Conservation (phyloP, 148 eudicot species). For the Camellia granthamiana region DNA sequence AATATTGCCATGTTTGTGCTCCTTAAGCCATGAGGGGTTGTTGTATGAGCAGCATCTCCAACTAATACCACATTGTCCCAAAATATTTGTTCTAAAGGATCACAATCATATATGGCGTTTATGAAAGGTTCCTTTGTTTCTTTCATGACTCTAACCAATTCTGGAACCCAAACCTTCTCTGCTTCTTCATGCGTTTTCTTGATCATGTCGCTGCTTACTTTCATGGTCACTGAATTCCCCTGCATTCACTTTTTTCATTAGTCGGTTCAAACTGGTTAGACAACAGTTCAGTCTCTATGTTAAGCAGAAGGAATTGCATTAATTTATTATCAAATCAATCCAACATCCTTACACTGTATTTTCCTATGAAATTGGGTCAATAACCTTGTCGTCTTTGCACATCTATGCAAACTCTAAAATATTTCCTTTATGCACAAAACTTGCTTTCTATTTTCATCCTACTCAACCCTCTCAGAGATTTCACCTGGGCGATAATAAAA, state of each 20-base stretch:
- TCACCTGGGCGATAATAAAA: not conserved
- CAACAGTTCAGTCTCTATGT: too few relatives aligned
- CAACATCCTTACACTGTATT: too few relatives aligned
- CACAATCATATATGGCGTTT: slow-evolving; percentile 74
- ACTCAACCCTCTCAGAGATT: not conserved
- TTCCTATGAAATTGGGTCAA: too few relatives aligned
- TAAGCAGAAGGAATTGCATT: too few relatives aligned
- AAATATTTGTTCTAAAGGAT: slow-evolving; percentile 50
- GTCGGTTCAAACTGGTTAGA: too few relatives aligned
- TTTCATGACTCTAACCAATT: slow-evolving; percentile 49
- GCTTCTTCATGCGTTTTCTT: slow-evolving; percentile 60
- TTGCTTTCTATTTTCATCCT: not conserved
- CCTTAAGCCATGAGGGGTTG: slow-evolving; percentile 84
- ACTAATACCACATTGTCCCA: slow-evolving; percentile 74
- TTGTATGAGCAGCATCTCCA: slow-evolving; percentile 93
- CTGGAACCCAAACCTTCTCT: slow-evolving; percentile 59
- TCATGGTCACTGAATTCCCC: slow-evolving; percentile 81
- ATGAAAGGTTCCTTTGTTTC: slow-evolving; percentile 70
- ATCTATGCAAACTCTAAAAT: not conserved
- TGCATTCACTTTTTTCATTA: slow-evolving; percentile 9
- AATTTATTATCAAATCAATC: too few relatives aligned
- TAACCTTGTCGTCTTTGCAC: not conserved
- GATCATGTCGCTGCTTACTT: slow-evolving; percentile 60
- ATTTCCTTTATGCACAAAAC: not conserved
- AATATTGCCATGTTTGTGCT: slow-evolving; percentile 92